Evolutionary conservation across 1,284 basidiomycete genomes (phyloP), one percentile per base, ranked within the genome.

Genomic region (Malassezia restricta): DNA sequence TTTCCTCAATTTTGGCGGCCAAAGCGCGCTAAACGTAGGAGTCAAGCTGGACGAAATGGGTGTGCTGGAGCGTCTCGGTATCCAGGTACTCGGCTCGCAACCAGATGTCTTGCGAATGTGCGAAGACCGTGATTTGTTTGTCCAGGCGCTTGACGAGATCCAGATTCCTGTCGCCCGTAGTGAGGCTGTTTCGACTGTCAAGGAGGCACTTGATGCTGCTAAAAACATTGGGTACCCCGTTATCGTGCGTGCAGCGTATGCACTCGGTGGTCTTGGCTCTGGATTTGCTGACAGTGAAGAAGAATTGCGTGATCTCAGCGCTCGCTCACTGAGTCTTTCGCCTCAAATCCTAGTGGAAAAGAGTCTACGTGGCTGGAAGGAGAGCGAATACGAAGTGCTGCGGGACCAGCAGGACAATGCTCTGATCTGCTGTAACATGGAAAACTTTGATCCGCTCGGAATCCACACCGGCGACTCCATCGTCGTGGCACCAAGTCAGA

Each of bases 401-500:
- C 86, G 94, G 59, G 94, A 98, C 75, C 89, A 83, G 64, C 88
- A 88, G 48, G 90, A 98, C 66, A 74, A 69, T 54, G 65, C 88
- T 8, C 88, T 91, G 73, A 91, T 91, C 67, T 91, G 88, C 76
- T 92, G 88, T 76, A 91, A 91, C 75, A 90, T 89, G 87, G 87
- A 94, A 77, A 98, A 98, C 77, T 98, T 98, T 66, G 94, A 98
- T 74, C 94, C 94, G 17, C 83, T 98, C 57, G 94, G 94, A 61
- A 96, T 89, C 39, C 94, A 98, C 76, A 98, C 94, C n/a, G 94
- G 94, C 69, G 94, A 98, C 75, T 98, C 92, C n/a, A 98, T 99
- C 69, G 94, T 98, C 71, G 90, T 98, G 40, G 94, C 94, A 5
- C 94, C 94, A 1, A 95, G 90, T 4, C 94, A 99, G 75, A 98